These are phyloP conservation scores for Termitomyces sp. DNA, from an alignment of 768 basidiomycete genomes.

Conservation along the genomic window DNA sequence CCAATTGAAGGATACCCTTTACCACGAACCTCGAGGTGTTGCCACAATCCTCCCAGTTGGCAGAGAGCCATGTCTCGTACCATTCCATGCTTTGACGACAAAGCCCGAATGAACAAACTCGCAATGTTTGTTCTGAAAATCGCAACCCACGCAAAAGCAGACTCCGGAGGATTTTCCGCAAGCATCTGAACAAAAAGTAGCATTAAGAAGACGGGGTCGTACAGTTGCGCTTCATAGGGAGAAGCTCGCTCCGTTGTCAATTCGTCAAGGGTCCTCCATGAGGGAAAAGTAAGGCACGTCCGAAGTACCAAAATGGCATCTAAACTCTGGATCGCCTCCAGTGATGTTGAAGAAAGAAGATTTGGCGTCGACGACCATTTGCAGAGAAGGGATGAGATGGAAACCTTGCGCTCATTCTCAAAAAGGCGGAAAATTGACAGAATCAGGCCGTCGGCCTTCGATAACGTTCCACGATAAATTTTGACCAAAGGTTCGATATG, in stretches of 20 bases:
- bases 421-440: conserved; percentile 77
- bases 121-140: conserved; percentile 78
- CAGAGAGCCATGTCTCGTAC: conserved; percentile 57
- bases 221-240: conserved; percentile 39
- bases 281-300: conserved; percentile 68
- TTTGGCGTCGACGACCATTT: conserved; percentile 56
- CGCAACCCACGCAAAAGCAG: conserved; percentile 77
- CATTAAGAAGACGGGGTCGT: conserved; percentile 78
- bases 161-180: conserved; percentile 48
- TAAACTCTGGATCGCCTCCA: conserved; percentile 66
- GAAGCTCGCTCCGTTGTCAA: conserved; percentile 19
- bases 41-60: conserved; percentile 58
- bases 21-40: conserved; percentile 52
- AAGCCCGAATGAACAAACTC: conserved; percentile 61
- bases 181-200: conserved; percentile 63
- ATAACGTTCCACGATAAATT: conserved; percentile 74
- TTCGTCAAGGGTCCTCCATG: conserved; percentile 48
- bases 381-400: conserved; percentile 55
- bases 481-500: conserved; percentile 74
- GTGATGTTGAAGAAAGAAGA: conserved; percentile 33
- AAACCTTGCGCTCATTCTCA: conserved; percentile 61
- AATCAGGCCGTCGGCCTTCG: conserved; percentile 55
- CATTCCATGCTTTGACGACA: conserved; percentile 60
- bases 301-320: conserved; percentile 65
- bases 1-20: background rate